Evolutionary conservation across 352 stramenopile genomes (phyloP), one percentile per base, ranked within the genome.

Genomic region (Globisporangium heterothallicum): DNA sequence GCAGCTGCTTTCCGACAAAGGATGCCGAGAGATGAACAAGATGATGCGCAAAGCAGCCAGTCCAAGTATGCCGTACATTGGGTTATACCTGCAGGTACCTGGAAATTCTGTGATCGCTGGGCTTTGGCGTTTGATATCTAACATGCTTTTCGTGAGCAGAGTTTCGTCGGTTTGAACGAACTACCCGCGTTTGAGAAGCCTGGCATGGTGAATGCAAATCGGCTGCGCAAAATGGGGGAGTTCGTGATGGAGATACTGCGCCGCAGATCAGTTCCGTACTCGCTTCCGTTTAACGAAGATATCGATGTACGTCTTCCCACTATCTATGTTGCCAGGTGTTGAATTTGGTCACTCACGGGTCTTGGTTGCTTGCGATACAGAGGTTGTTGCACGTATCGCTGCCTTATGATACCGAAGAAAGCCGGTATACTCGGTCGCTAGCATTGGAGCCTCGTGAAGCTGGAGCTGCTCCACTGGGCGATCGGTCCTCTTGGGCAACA

Each of bases 21-120:
- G 81, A 0, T 91, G 81, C 43, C 84, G 84, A 25, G 84, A 93
- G 42, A 88, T 94, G 63, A 94, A 93, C 54, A 75, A 74, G 16
- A 50, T 87, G n/a, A 94, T 94, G 82, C 74, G 79, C 45, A 81
- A 74, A 38, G 68, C 75, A 6, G 47, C 64, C 6, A 90, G 79
- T 16, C 84, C 82, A 38, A 85, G 74, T 45, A 93, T 94, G 82
- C 84, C 84, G 34, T 94, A 93, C 58, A 84, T 93, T 21, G 84
- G 84, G 18, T 60, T 94, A 2, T 94, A 92, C 43, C 64, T 94
- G 25, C 84, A 94, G 78, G 83, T 90, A 53, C 2, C 0, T 21
- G 14, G 24, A 59, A 21, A 18, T 34, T 21, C 21, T 25, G 5
- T 56, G 32, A 32, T 42, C 38, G 5, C 16, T 36, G 30, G n/a